Conservation (phyloP, 345 rosid genomes). For the Rhizophora apiculata region DNA sequence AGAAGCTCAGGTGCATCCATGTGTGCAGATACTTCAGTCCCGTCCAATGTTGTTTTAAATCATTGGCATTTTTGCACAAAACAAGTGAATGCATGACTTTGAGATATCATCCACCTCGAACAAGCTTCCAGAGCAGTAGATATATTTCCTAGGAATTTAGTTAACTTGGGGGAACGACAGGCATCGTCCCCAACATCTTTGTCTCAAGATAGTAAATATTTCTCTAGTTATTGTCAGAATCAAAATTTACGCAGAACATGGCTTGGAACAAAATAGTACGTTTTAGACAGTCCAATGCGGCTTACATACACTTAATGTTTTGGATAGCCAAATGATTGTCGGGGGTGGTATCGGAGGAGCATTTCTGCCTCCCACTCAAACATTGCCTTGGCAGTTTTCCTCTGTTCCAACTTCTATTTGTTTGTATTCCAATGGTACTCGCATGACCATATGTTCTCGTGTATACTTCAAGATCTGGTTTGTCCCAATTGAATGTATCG, state of each 20-base stretch:
- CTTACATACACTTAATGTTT: too few relatives aligned
- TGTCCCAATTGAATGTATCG: too few relatives aligned
- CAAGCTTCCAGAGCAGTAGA: neutral
- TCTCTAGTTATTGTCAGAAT: neutral
- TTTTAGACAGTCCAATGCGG: neutral
- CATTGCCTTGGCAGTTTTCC: neutral
- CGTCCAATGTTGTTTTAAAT: neutral
- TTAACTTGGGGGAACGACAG: neutral
- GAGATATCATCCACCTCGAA: neutral
- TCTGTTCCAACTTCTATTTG: neutral
- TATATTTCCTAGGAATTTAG: neutral
- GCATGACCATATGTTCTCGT: too few relatives aligned
- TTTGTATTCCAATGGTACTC: neutral
- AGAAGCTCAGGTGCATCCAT: conserved; percentile 23
- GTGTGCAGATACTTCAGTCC: conserved; percentile 5
- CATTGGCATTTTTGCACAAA: neutral
- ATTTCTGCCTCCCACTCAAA: conserved; percentile 8
- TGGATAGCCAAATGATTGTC: neutral
- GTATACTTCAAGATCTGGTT: too few relatives aligned
- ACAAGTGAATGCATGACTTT: neutral
- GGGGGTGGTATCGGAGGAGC: neutral
- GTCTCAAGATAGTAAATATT: neutral
- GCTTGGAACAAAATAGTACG: conserved; percentile 2
- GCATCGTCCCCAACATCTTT: conserved; percentile 8
- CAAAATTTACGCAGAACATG: neutral